Percentiles rank a stretch among this genome's conserved stretches.
Conservation (phyloP, 176 grass and related monocot species). For the Carex cristatella region DNA sequence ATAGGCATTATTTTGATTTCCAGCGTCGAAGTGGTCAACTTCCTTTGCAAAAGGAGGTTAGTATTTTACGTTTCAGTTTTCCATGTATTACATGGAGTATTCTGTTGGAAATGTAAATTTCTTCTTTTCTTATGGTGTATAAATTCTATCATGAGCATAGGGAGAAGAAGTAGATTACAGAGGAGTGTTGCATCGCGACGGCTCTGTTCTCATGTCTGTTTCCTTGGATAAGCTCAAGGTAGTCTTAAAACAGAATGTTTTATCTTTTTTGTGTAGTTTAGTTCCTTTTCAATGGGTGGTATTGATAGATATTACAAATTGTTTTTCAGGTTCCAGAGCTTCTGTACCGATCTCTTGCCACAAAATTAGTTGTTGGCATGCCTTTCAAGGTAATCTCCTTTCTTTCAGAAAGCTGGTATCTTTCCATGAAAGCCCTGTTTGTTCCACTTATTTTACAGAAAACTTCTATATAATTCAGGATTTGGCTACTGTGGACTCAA, state of each 20-base stretch:
- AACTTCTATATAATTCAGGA: slow-evolving; percentile 52
- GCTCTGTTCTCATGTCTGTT: slow-evolving; percentile 96
- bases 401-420: slow-evolving; percentile 6
- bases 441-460: not conserved
- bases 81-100: not conserved
- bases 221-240: slow-evolving; percentile 86
- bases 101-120: slow-evolving; percentile 5
- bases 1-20: slow-evolving; percentile 93
- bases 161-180: slow-evolving; percentile 94
- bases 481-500: slow-evolving; percentile 92
- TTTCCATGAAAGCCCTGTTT: not conserved
- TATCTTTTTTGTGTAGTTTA: not conserved
- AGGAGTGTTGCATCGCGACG: slow-evolving; percentile 94
- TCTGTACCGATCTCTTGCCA: slow-evolving; percentile 77
- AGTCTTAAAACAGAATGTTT: not conserved
- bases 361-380: slow-evolving; percentile 90
- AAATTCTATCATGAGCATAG: slow-evolving; percentile 19
- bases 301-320: slow-evolving; percentile 21
- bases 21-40: slow-evolving; percentile 90
- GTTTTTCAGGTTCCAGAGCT: slow-evolving; percentile 61
- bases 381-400: slow-evolving; percentile 90
- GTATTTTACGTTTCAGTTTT: slow-evolving; percentile 19
- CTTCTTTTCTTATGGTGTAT: slow-evolving; percentile 15
- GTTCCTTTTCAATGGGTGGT: not conserved
- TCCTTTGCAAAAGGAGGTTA: slow-evolving; percentile 93